phyloP scores from a whole-genome alignment of 1,284 basidiomycete species.

The Austroboletus niveus region DNA sequence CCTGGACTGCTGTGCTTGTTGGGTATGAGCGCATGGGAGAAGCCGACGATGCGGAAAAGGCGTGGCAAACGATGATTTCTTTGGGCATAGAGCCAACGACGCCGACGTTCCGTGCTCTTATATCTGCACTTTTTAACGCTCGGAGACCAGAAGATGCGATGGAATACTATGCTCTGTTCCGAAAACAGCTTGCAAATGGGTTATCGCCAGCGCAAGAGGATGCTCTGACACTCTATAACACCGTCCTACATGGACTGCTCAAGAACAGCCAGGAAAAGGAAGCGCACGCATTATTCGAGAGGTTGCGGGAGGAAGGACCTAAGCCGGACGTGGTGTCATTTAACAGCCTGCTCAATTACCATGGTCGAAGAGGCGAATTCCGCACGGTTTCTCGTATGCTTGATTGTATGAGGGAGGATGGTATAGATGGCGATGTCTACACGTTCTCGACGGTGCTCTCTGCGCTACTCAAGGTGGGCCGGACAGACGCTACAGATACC shows the following conservation, averaged over 20 bases:
- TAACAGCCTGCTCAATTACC: constrained; percentile 74
- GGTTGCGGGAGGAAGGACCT: constrained; percentile 52
- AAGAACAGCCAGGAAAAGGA: constrained; percentile 39
- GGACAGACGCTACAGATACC: constrained; percentile 60
- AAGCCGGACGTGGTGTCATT: constrained; percentile 70
- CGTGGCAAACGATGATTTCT: constrained; percentile 61
- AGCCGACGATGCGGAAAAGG: constrained; percentile 44
- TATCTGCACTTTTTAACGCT: constrained; percentile 52
- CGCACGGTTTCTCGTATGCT: constrained; percentile 54
- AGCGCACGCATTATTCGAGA: constrained; percentile 46
- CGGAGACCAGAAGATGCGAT: constrained; percentile 46
- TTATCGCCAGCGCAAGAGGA: constrained; percentile 18
- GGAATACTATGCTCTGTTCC: constrained; percentile 41
- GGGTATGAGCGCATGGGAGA: constrained; percentile 51
- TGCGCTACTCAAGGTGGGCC: constrained; percentile 66
- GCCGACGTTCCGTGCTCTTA: constrained; percentile 59
- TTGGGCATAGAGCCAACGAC: constrained; percentile 52
- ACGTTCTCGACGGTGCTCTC: constrained; percentile 81
- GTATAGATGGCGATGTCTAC: constrained; percentile 68
- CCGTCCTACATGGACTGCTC: constrained; percentile 62
- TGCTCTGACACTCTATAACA: constrained; percentile 56
- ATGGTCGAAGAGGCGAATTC: constrained; percentile 60
- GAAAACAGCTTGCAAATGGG: constrained; percentile 30
- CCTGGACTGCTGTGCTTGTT: constrained; percentile 67
- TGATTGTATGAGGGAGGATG: constrained; percentile 50